Evolutionary conservation across 306 rosid species (phyloP), one percentile per base, ranked within the genome.

Genomic region (Pterocarpus santalinus): DNA sequence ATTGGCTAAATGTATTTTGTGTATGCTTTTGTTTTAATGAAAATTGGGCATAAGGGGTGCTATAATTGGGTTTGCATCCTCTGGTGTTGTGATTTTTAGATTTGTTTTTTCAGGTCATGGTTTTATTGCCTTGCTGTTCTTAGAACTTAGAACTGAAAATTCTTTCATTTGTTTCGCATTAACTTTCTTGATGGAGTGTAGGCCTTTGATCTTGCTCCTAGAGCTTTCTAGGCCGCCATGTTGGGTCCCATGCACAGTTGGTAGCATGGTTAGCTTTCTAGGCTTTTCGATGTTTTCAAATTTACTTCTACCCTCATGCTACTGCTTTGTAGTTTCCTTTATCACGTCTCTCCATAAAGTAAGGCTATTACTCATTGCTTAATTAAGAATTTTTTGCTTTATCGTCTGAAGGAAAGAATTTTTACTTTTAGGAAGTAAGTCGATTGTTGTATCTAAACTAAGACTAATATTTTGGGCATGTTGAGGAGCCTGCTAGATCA

Each of bases 211-310:
- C 75, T 70, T 73, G 81, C 79, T 77, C 79, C 58, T 61, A 69
- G 84, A 79, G 67, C 65, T 87, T 81, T 85, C 83, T 65, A 64
- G 80, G 86, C 44, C 78, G 86, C 44, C 65, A 44, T 63, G 71
- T 86, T 86, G 91, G 89, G 88, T 44, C 87, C 88, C 86, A 51
- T 86, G 66, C 53, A 35, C 68, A 71, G 79, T 67, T 64, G 67
- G 65, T 63, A 72, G 65, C 66, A 61, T 73, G 43, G 81, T 65
- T 68, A 22, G 75, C 51, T 78, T 81, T 69, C 80, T 34, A 43
- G 64, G 72, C 76, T 76, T 81, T 73, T 58, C 65, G 87, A 47
- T 80, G 81, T 43, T 76, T 79, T 47, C 53, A 14, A 70, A 46
- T 15, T 22, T 68, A 39, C 83, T 83, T 76, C 53, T 41, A 41